These are phyloP conservation scores for Peronospora tabacina DNA, from an alignment of 352 stramenopile genomes.

Conservation along the genomic window DNA sequence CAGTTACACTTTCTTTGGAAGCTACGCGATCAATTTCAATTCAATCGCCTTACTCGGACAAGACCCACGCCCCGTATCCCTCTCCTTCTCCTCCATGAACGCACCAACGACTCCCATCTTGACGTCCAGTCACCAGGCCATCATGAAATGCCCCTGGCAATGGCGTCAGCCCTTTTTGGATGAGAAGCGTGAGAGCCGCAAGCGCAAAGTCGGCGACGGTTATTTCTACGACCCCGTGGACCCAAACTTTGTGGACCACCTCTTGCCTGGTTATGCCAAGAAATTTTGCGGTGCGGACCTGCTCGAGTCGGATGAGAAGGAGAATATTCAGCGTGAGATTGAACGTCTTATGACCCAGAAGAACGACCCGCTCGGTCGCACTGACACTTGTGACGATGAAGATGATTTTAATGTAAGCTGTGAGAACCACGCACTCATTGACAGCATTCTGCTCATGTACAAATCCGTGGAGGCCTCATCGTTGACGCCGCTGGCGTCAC, in stretches of 20 bases:
- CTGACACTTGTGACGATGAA: conserved; percentile 16
- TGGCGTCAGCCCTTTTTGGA: conserved; percentile 82
- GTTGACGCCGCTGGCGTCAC: conserved; percentile 41
- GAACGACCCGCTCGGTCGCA: conserved; percentile 31
- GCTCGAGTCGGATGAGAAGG: conserved; percentile 71
- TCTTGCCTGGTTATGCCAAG: conserved; percentile 70
- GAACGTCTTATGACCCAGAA: conserved; percentile 73
- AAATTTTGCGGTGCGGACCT: conserved; percentile 62
- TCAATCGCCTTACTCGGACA: conserved; percentile 8
- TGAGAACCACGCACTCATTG: conserved; percentile 63
- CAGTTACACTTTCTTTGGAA: conserved; percentile 9
- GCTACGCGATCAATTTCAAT: conserved; percentile 1
- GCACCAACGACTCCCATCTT: conserved; percentile 35
- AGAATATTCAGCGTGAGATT: conserved; percentile 79
- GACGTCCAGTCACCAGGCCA: conserved; percentile 63
- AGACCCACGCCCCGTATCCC: background rate
- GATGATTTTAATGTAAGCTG: conserved; percentile 31
- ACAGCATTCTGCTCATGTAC: conserved; percentile 73
- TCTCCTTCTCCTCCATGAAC: conserved; percentile 32
- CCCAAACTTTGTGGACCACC: conserved; percentile 77
- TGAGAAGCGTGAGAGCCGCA: conserved; percentile 72
- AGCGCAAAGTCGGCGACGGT: conserved; percentile 76
- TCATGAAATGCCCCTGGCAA: conserved; percentile 86
- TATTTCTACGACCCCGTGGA: conserved; percentile 83
- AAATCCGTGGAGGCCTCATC: conserved; percentile 57